Percentiles rank a stretch among this genome's conserved stretches.
These are phyloP conservation scores for Lyophyllum shimeji DNA, from an alignment of 768 basidiomycete species.

Conservation along the genomic window DNA sequence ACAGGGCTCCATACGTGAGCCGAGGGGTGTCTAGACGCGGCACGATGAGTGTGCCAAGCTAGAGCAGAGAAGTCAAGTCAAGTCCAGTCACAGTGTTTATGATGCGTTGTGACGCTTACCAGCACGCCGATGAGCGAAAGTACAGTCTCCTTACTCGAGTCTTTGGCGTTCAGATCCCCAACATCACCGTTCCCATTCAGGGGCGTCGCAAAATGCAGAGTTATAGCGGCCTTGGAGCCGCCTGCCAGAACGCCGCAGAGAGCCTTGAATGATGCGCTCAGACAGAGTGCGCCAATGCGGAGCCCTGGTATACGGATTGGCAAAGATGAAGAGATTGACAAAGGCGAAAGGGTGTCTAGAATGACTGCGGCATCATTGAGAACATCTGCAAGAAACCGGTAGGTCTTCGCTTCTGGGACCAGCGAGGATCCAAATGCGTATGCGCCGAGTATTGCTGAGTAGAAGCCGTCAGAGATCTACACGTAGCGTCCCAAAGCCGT, in stretches of 20 bases:
- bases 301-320: constrained; percentile 36
- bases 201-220: constrained; percentile 63
- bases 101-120: too few species aligned
- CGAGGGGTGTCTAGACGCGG: constrained; percentile 48
- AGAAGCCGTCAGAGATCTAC: background rate
- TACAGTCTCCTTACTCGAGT: constrained; percentile 70
- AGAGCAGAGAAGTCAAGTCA: background rate
- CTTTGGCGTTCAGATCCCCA: constrained; percentile 72
- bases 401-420: constrained; percentile 69
- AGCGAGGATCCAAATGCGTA: constrained; percentile 64
- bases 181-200: constrained; percentile 54
- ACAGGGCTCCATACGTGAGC: constrained; percentile 50
- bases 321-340: constrained; percentile 39
- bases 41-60: constrained; percentile 64
- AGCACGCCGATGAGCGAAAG: constrained; percentile 67
- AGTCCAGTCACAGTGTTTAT: background rate
- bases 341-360: constrained; percentile 60
- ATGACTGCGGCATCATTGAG: constrained; percentile 62
- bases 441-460: constrained; percentile 60
- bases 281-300: constrained; percentile 50
- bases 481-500: background rate
- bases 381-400: constrained; percentile 65
- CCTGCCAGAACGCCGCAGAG: constrained; percentile 65
- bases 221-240: constrained; percentile 70
- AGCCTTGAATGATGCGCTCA: constrained; percentile 57